Conservation (phyloP, 768 basidiomycete species). For the Leccinum rimulosum region DNA sequence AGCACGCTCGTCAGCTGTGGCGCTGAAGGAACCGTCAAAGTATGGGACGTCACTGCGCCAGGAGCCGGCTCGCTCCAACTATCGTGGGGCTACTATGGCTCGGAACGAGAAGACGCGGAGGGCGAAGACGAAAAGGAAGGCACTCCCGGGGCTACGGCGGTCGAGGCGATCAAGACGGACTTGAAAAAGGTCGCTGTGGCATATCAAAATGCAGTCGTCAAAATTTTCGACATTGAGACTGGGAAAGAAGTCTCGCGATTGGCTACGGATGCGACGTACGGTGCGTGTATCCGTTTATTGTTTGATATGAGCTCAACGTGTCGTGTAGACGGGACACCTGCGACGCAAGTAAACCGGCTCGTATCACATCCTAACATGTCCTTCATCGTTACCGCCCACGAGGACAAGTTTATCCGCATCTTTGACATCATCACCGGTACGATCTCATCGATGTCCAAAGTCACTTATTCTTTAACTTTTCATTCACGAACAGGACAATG, state of each 20-base stretch:
- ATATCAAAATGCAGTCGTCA: conserved; percentile 84
- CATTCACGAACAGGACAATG: conserved; percentile 59
- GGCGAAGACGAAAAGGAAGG: conserved; percentile 44
- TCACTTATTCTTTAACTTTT: background rate
- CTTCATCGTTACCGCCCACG: conserved; percentile 84
- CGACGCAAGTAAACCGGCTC: conserved; percentile 82
- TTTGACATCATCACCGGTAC: conserved; percentile 82
- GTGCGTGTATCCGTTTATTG: conserved; percentile 34
- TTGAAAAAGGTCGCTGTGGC: conserved; percentile 87
- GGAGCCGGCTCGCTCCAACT: conserved; percentile 60
- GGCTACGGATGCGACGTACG: conserved; percentile 58
- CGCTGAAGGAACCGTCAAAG: conserved; percentile 88
- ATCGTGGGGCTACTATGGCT: conserved; percentile 78
- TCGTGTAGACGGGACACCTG: conserved; percentile 62
- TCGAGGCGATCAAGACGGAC: conserved; percentile 81
- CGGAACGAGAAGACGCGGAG: conserved; percentile 45
- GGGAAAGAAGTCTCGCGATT: conserved; percentile 72
- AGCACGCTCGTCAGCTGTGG: conserved; percentile 85
- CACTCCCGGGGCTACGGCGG: conserved; percentile 69
- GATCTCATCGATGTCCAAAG: conserved; percentile 21
- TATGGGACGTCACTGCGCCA: conserved; percentile 84
- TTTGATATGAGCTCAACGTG: conserved; percentile 1
- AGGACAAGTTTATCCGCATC: conserved; percentile 90
- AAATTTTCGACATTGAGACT: conserved; percentile 87
- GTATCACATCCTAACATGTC: conserved; percentile 90